A percentile compares a stretch with the other conserved stretches of the same genome.
phyloP scores from a whole-genome alignment of 2,329 filamentous ascomycete species.

The Calonectria crousiana region DNA sequence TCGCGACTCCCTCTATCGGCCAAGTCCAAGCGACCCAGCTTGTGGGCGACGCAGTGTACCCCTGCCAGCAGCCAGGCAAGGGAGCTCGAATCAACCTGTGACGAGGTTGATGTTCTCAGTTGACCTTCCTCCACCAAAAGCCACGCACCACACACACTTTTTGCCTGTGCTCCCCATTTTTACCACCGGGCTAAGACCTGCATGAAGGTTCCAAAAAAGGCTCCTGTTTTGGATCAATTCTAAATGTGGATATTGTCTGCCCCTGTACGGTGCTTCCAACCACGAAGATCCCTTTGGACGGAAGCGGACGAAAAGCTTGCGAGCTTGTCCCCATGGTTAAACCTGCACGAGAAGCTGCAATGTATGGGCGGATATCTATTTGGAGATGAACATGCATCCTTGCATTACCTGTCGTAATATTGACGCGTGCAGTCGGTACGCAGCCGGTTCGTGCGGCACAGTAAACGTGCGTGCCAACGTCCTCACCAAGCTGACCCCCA shows the following conservation, averaged over 20 bases:
- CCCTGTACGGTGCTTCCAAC: not conserved
- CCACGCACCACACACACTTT: slow-evolving; percentile 15
- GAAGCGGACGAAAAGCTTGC: slow-evolving; percentile 3
- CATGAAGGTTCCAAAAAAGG: slow-evolving; percentile 22
- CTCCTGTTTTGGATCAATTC: slow-evolving; percentile 10
- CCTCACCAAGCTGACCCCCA: slow-evolving; percentile 1
- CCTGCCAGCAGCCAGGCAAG: not conserved
- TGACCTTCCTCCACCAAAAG: slow-evolving; percentile 23
- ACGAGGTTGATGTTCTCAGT: slow-evolving; percentile 39
- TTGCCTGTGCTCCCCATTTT: slow-evolving; percentile 11
- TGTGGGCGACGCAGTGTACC: not conserved
- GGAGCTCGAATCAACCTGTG: slow-evolving; percentile 33
- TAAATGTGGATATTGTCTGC: not conserved
- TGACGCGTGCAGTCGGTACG: slow-evolving; percentile 15
- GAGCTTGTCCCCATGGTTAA: not conserved
- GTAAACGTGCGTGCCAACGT: slow-evolving; percentile 7
- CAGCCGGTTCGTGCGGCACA: slow-evolving; percentile 13
- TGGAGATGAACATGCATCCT: not conserved
- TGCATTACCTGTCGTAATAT: not conserved
- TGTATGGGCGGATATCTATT: slow-evolving; percentile 8
- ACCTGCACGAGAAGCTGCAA: not conserved
- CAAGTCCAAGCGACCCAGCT: slow-evolving; percentile 9
- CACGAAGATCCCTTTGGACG: not conserved
- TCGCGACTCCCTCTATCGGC: not conserved
- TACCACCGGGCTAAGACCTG: slow-evolving; percentile 19